Evolutionary conservation across 164 flowering plant genomes (phyloP), one percentile per base, ranked within the genome.

Genomic region (Chimonanthus praecox): DNA sequence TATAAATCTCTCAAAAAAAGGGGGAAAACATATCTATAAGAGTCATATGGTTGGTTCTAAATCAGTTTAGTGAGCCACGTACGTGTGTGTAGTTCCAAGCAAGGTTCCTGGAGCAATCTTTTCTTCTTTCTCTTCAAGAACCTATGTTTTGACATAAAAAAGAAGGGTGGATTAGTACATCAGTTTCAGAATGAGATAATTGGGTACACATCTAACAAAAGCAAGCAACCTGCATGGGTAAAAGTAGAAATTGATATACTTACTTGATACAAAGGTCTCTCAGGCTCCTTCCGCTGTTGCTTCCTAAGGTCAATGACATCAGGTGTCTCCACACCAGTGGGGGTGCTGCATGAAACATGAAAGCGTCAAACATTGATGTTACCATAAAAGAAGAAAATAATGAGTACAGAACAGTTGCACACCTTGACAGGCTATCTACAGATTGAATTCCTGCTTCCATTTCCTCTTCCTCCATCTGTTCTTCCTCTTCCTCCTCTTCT

Each of bases 311-410:
- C 99, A 84, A 96, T 94, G 62, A 91, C 97, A 83, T 96, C 98
- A 62, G 97, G 99, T 61, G 99, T 96, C 83, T 96, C 99, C 63
- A 92, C 97, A 43, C 99, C 99, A 84, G 97, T 92, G 9, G 97
- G 98, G 49, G 98, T 93, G 80, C 99, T 94, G 85, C 10, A 76
- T 13, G 62, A 76, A 69, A 10, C 62, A 72, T 65, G 71, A 47
- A 50, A 54, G 9, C 43, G 21, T 47, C 64, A 77, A 7, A 66
- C 21, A 6, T 48, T 46, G 33, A 7, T 21, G 66, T 20, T 11
- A 11, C 16, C 60, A 54, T 54, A 5, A 9, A 21, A 68, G 16
- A 7, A 47, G 16, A 50, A 45, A 16, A 66, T 5, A 54, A 15
- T 71, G 54, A 44, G 47, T 66, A 67, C 50, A 71, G 33, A 62